phyloP scores from a whole-genome alignment of 2,329 filamentous ascomycete species.

The Epichloe uncinata region DNA sequence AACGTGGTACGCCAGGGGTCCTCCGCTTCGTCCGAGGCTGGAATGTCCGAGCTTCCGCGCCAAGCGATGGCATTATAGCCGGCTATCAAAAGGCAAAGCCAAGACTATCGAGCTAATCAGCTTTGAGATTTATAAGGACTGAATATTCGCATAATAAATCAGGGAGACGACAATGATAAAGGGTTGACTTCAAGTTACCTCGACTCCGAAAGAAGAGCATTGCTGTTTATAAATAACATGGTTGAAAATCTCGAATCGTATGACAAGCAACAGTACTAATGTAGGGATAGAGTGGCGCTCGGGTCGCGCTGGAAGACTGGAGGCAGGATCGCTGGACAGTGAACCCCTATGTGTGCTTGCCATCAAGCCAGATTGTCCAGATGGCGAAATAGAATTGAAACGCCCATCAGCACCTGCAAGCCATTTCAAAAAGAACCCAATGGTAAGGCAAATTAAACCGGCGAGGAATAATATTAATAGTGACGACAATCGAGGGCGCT shows the following conservation, averaged over 20 bases:
- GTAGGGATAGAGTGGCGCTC: slow-evolving; percentile 31
- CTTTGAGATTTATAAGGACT: not conserved
- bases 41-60: slow-evolving; percentile 17
- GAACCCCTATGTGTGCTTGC: slow-evolving; percentile 10
- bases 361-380: slow-evolving; percentile 10
- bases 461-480: slow-evolving; percentile 33
- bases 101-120: slow-evolving; percentile 22
- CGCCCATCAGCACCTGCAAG: slow-evolving; percentile 33
- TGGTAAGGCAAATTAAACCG: slow-evolving; percentile 26
- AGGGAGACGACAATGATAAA: not conserved
- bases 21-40: slow-evolving; percentile 23
- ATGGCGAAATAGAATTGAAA: slow-evolving; percentile 21
- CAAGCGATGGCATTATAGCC: slow-evolving; percentile 30
- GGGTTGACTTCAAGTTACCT: slow-evolving; percentile 19
- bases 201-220: slow-evolving; percentile 35
- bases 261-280: slow-evolving; percentile 29
- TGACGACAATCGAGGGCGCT: slow-evolving; percentile 34
- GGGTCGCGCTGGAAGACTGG: slow-evolving; percentile 30
- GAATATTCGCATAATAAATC: not conserved
- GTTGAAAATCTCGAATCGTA: slow-evolving; percentile 35
- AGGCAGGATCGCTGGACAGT: slow-evolving; percentile 21
- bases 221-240: slow-evolving; percentile 33
- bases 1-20: slow-evolving; percentile 34
- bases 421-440: slow-evolving; percentile 30
- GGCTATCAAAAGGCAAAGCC: slow-evolving; percentile 31